Evolutionary conservation across 192 early-diverging fungal species (phyloP), one percentile per base, ranked within the genome.

Genomic region (Coemansia sp.): DNA sequence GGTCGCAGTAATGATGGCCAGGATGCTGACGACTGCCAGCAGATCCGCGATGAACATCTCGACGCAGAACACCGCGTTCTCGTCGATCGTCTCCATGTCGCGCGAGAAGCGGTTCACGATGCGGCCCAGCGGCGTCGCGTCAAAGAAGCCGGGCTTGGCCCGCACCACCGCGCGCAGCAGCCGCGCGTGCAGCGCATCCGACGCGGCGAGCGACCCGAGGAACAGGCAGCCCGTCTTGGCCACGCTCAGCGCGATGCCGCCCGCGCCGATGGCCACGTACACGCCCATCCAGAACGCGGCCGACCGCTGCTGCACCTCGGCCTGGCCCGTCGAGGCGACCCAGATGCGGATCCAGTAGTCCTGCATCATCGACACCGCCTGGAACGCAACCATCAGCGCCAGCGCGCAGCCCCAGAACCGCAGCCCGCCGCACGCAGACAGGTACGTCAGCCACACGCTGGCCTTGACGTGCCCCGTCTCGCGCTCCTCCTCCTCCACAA

Each of bases 91-190:
- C 27, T 89, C 84, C 60, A 95, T 88, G 77, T 98, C 91, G 16
- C 88, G 87, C 21, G 89, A 89, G 68, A 92, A 93, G 29, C 95
- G 71, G 69, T 93, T 95, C 56, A 89, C 85, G 51, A 94, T 88
- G 22, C 89, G 84, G 25, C 93, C 93, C 6, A 91, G 64, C 21
- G 94, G 94, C 3, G 89, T 92, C 12, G 88, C 82, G 56, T 94
- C 92, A 73, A 91, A 97, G 82, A 94, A 95, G 27, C 86, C 82
- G 24, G 95, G 80, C 45, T 87, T 88, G 3, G 91, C 88, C 24
- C 81, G 84, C 19, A 86, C 60, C 25, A 92, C 78, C 28, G 81
- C 55, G 12, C 62, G 71, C 24, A 92, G 53, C 23, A 90, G 69
- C 21, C 68, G 73, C 21, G 57, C 33, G 55, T 92, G 90, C 45